Base-by-base conservation (phyloP, 2,329 filamentous ascomycete species). In the Dactylellina cionopaga region DNA sequence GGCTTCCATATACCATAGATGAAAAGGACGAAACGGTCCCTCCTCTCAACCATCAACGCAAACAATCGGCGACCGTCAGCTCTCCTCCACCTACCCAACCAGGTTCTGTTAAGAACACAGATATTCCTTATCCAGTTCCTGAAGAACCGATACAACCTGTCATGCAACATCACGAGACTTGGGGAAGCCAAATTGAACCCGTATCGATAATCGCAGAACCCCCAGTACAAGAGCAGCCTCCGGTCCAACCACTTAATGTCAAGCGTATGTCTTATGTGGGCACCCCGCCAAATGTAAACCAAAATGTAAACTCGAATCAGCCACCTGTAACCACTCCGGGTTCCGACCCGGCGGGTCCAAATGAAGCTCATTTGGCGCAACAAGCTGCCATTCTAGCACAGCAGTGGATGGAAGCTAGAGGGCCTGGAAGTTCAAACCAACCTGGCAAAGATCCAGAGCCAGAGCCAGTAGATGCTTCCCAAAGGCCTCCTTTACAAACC, bases 321-420 rank as follows among this genome's bases (percentile, higher is more conserved):
- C 27, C 59, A 2, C 35, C 35, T 11, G 31, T 47, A 7, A 13
- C 35, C 9, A 46, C 22, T 19, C 37, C 59, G 2, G 46, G 33
- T 19, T 24, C 46, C 17, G 59, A 65, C 37, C 55, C 68, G 17
- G 35, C 59, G 11, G 44, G 46, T 19, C 37, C 54, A 13, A 72
- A 59, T 19, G 68, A 65, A 22, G 51, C 59, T 22, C 52, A 39
- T 24, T 19, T 72, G 11, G 68, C 68, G 11, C 68, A 72, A 15
- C 68, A 72, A 19, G 68, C 68, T 44, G 68, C 68, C n/a, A 44
- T 72, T n/a, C 47, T 72, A 7, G 68, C 68, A 15, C 41, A 64
- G 19, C 68, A 72, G 33, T 72, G 68, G 68, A 15, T 19, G n/a
- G 44, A 65, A 11, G 47, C 58, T 17, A 39, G 54, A 37, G 66